These are phyloP conservation scores for Astrothelium macrocarpum DNA, from an alignment of 495 filamentous ascomycete species.

Conservation along the genomic window DNA sequence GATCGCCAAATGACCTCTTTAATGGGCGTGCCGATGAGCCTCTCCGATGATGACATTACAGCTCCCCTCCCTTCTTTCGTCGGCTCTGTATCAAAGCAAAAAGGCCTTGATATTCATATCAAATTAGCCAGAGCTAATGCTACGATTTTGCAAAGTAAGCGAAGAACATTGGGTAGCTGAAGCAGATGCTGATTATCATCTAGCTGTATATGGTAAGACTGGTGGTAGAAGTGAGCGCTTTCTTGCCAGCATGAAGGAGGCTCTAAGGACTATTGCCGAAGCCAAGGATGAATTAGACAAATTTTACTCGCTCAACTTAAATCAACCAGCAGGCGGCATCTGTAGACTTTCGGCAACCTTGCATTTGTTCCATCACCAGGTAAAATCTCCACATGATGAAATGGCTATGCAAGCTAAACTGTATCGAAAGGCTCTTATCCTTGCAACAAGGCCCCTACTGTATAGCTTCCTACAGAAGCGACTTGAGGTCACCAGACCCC, in stretches of 20 bases:
- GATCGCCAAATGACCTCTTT: slow-evolving; percentile 39
- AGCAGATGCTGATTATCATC: background rate
- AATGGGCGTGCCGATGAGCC: slow-evolving; percentile 36
- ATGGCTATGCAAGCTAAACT: slow-evolving; percentile 16
- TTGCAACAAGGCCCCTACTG: slow-evolving; percentile 35
- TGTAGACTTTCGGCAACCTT: slow-evolving; percentile 37
- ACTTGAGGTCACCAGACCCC: slow-evolving; percentile 27
- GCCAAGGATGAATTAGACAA: slow-evolving; percentile 32
- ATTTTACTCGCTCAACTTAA: slow-evolving; percentile 31
- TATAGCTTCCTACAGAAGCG: slow-evolving; percentile 35
- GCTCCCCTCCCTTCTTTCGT: slow-evolving; percentile 31
- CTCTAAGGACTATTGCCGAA: slow-evolving; percentile 26
- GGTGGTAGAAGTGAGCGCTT: slow-evolving; percentile 37
- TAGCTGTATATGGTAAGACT: slow-evolving; percentile 39
- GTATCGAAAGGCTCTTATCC: slow-evolving; percentile 27
- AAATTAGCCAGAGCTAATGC: slow-evolving; percentile 36
- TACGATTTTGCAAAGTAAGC: slow-evolving; percentile 35
- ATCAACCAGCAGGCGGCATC: slow-evolving; percentile 32
- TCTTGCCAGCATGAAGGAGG: slow-evolving; percentile 34
- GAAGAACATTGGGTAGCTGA: background rate
- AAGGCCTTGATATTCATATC: slow-evolving; percentile 36
- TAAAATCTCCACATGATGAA: slow-evolving; percentile 10
- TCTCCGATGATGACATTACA: slow-evolving; percentile 34
- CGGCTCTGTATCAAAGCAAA: slow-evolving; percentile 29
- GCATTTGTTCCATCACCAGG: slow-evolving; percentile 38